Base-by-base conservation (phyloP, 345 rosid genomes). In the Adansonia digitata region DNA sequence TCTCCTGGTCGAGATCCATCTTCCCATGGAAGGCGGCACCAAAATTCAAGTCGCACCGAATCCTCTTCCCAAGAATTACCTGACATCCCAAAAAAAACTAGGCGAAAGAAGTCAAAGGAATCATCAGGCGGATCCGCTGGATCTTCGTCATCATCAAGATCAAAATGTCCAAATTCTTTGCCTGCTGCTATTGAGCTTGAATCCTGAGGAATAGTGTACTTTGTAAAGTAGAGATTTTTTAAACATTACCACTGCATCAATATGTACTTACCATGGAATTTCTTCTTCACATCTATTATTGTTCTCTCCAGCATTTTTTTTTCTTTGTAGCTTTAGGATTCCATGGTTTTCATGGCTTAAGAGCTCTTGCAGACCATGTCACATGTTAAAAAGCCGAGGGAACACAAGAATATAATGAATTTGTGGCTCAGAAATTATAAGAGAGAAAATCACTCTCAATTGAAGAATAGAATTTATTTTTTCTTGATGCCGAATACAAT, bases 41-140 rank as follows among this genome's bases (percentile, higher is more conserved):
- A 57, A 14, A 81, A 75, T 39, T 64, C 74, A 14, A 77, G 69
- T 27, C 53, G 68, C 7, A 85, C 14, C 17, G 17, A 82, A 5
- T 73, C 84, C 1, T 29, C 82, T 15, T 76, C 77, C 5, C 71
- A 51, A 1, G 83, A 77, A 43, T 60, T 60, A 13, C 77, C 85
- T 5, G 80, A 75, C 14, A 18, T 74, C 57, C 83, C 88, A 7
- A 85, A 83, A 62, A 79, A 81, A 49, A 31, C 79, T 15, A 71
- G 86, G 69, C 68, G 77, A 43, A 89, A 82, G 84, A 87, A 84
- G 66, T 75, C 88, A 1, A 89, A 82, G 60, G 89, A 57, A 1
- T 72, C 85, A 31, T n/a, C 61, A 2, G 39, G 45, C 2, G 71
- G 22, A 26, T 66, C 71, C 17, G 69, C 11, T 3, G n/a, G 75